Evolutionary conservation across 2,329 filamentous ascomycete species (phyloP).

Genomic region (Paraphaeosphaeria sporulosa): DNA sequence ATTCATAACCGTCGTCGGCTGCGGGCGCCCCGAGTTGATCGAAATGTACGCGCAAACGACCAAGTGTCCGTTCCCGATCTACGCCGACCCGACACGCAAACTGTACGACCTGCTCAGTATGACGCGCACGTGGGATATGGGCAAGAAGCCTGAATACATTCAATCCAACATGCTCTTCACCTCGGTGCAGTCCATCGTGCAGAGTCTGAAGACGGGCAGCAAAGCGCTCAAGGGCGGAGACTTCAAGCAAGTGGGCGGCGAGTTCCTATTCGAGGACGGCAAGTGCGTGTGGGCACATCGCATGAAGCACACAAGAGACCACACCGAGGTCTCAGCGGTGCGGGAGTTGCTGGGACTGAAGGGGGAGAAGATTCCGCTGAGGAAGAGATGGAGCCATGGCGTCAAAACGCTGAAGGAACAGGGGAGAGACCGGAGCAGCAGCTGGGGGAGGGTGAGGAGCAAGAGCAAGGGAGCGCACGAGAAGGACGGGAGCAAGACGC

Average conservation of each 20-base stretch:
- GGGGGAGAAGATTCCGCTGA: constrained; percentile 30
- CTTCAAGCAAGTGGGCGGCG: constrained; percentile 74
- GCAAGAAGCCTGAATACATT: constrained; percentile 71
- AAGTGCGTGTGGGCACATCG: constrained; percentile 79
- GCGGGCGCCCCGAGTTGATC: constrained; percentile 73
- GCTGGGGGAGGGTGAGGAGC: constrained; percentile 36
- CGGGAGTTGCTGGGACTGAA: constrained; percentile 66
- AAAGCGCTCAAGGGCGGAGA: constrained; percentile 72
- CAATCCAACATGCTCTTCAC: constrained; percentile 57
- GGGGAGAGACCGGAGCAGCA: constrained; percentile 30
- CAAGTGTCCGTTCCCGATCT: constrained; percentile 74
- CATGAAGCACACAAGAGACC: constrained; percentile 81
- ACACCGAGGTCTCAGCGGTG: constrained; percentile 74
- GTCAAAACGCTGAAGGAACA: constrained; percentile 35
- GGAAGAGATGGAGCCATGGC: constrained; percentile 46
- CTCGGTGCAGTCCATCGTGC: constrained; percentile 63
- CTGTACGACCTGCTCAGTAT: constrained; percentile 75
- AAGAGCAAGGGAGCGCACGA: constrained; percentile 36
- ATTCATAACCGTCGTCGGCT: constrained; percentile 74
- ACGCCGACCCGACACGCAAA: constrained; percentile 73
- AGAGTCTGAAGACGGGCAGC: constrained; percentile 66
- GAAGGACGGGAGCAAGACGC: constrained; percentile 26
- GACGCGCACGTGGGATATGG: constrained; percentile 68
- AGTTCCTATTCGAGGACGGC: constrained; percentile 79
- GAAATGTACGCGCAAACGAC: constrained; percentile 70